Base-by-base conservation (phyloP, 2,329 filamentous ascomycete genomes). In the Fusarium odoratissimum region DNA sequence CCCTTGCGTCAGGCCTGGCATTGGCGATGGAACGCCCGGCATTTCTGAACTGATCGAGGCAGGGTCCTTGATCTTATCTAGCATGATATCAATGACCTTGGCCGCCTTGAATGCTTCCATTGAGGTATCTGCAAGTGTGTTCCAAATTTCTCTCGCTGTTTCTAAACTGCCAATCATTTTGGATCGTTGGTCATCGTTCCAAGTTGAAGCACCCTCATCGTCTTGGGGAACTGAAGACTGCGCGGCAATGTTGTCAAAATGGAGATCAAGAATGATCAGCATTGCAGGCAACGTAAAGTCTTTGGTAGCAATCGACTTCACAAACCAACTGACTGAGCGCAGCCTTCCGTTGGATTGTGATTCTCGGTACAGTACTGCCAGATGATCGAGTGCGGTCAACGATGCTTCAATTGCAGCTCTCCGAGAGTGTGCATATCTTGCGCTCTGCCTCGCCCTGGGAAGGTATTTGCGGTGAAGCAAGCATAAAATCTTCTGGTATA, bases 41-140 rank as follows among this genome's bases (percentile, higher is more conserved):
- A 67, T 59, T 16, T 64, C 51, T 16, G 64, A 62, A 5, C 58
- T 71, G n/a, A 44, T 54, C 17, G 68, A 56, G 14, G 56, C 33
- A 6, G 80, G 77, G 41, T 78, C 66, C 67, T 78, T 91, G 60
- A 98, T 86, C 80, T 96, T 96, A 37, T 91, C 87, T 48, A 98
- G 83, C 89, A 98, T 95, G 57, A 98, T 91, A 28, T 91, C 91
- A n/a, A 98, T 85, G 30, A 95, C 88, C 45, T 90, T 90, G 44
- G 90, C 90, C 3, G 94, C 95, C 83, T 98, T 98, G 84, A 91
- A 95, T 0, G 95, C 94, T 75, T 98, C 95, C 83, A 98, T 92
- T 2, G 93, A 96, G 30, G 91, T 87, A 60, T 96, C 92, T 6
- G 91, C 89, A 16, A 95, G 85, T 14, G 90, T 90, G 54, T 92